phyloP scores from a whole-genome alignment of 805 yeast species.

The Metschnikowia similis region DNA sequence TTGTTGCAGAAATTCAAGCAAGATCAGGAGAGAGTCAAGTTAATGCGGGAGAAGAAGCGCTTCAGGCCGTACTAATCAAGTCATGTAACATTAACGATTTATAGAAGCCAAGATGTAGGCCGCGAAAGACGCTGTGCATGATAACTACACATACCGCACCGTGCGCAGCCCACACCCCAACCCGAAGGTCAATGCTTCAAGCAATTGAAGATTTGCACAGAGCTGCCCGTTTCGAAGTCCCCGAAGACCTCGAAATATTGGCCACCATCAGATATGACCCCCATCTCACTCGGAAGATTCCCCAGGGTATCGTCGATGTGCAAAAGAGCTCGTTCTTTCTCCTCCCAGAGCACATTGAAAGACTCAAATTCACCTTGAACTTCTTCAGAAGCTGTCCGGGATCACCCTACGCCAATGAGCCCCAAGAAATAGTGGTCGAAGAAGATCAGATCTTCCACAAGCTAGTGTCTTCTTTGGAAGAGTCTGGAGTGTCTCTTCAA shows the following conservation, averaged over 20 bases:
- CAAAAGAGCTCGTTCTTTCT: constrained; percentile 49
- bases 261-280: constrained; percentile 81
- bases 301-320: constrained; percentile 23
- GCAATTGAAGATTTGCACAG: constrained; percentile 4
- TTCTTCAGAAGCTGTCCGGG: constrained; percentile 39
- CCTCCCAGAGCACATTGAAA: constrained; percentile 56
- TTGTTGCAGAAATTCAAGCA: constrained; percentile 77
- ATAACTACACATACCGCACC: neutral
- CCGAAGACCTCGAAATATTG: constrained; percentile 44
- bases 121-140: constrained; percentile 1
- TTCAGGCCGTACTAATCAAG: constrained; percentile 70
- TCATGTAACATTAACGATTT: neutral
- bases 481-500: constrained; percentile 19
- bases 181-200: neutral
- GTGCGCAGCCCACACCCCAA: neutral
- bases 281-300: constrained; percentile 28
- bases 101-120: neutral
- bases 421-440: constrained; percentile 15
- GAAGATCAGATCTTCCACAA: constrained; percentile 36
- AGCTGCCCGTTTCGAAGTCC: constrained; percentile 4
- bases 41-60: constrained; percentile 74
- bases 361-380: constrained; percentile 51
- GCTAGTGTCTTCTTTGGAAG: constrained; percentile 24
- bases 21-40: constrained; percentile 81
- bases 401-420: neutral